Evolutionary conservation across 169 alveolate genomes (phyloP).

Genomic region (Plasmodium gaboni): DNA sequence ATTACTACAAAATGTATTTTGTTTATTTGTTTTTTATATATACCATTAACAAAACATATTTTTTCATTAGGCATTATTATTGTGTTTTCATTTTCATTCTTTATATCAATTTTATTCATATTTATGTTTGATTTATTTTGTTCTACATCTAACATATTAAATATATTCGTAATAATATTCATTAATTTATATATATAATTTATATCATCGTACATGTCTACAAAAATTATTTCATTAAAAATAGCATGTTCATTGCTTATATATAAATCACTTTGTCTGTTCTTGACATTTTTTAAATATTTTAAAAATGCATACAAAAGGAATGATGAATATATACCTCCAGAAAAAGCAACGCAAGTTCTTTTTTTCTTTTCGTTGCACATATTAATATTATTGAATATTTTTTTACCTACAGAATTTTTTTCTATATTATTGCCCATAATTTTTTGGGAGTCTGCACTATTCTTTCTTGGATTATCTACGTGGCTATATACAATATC

Average conservation of each 20-base stretch:
- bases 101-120: background rate
- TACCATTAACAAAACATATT: slow-evolving; percentile 29
- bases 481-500: background rate
- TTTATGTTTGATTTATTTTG: background rate
- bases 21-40: slow-evolving; percentile 46
- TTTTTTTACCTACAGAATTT: background rate
- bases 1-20: slow-evolving; percentile 40
- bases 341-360: slow-evolving; percentile 70
- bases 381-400: slow-evolving; percentile 6
- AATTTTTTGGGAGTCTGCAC: background rate
- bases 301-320: slow-evolving; percentile 47
- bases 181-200: slow-evolving; percentile 41
- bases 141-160: slow-evolving; percentile 10
- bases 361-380: slow-evolving; percentile 24
- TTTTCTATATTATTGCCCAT: background rate
- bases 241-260: slow-evolving; percentile 52
- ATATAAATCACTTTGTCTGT: slow-evolving; percentile 23
- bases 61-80: background rate
- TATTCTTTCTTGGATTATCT: background rate
- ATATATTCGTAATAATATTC: slow-evolving; percentile 16
- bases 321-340: slow-evolving; percentile 65
- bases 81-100: background rate
- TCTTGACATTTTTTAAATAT: slow-evolving; percentile 62
- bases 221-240: slow-evolving; percentile 66
- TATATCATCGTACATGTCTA: slow-evolving; percentile 38